Conservation (phyloP, 768 basidiomycete species). For the Tricholoma saponaceum region DNA sequence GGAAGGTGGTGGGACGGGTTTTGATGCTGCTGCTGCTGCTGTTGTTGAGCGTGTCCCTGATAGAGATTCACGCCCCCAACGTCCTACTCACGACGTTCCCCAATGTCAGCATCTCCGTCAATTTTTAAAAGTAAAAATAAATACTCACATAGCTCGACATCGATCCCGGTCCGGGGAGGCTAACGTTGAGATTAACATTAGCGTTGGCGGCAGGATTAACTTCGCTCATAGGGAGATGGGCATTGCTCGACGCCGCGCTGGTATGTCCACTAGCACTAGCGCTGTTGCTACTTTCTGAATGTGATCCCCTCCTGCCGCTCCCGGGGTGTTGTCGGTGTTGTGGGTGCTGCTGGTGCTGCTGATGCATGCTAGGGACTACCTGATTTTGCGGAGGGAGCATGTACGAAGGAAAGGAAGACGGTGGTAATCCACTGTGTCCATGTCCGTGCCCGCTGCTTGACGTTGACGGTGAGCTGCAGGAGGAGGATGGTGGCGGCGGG, state of each 20-base stretch:
- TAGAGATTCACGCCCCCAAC: not conserved
- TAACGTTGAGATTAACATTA: not conserved
- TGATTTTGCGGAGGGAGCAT: not conserved
- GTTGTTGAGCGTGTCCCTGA: not conserved
- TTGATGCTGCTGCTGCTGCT: not conserved
- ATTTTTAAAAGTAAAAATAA: not conserved
- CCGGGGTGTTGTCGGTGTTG: not conserved
- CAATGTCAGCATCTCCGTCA: not conserved
- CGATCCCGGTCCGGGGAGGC: not conserved
- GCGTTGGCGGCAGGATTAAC: not conserved
- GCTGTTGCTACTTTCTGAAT: not conserved
- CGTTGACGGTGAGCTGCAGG: not conserved
- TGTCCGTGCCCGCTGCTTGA: not conserved
- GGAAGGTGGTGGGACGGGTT: too few relatives aligned
- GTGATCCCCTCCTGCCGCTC: not conserved
- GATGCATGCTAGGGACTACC: not conserved
- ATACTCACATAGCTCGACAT: not conserved
- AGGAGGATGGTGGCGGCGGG: not conserved
- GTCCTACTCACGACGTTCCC: not conserved
- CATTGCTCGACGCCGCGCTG: not conserved
- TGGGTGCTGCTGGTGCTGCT: not conserved
- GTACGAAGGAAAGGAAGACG: not conserved
- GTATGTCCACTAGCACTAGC: not conserved
- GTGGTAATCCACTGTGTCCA: not conserved
- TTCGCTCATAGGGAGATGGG: not conserved